These are phyloP conservation scores for Canariomyces notabilis DNA, from an alignment of 2,329 filamentous ascomycete genomes.

Conservation along the genomic window DNA sequence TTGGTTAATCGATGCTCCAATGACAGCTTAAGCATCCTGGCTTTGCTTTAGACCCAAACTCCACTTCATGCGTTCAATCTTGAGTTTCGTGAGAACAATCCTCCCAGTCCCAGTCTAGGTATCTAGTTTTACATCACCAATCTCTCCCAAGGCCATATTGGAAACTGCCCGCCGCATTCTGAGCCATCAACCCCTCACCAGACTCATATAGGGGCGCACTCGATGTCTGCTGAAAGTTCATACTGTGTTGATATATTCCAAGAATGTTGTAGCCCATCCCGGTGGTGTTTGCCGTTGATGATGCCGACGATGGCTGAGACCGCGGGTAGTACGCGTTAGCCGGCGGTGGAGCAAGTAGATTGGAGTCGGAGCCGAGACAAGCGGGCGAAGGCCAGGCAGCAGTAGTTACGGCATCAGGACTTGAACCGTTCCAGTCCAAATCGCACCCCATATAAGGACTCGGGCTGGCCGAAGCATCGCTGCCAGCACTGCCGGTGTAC, in stretches of 20 bases:
- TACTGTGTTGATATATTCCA: background rate
- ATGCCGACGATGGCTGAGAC: background rate
- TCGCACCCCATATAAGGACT: background rate
- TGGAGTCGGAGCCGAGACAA: background rate
- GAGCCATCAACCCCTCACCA: background rate
- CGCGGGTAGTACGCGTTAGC: background rate
- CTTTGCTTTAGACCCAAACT: too few relatives aligned
- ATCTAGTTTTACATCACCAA: slow-evolving; percentile 2
- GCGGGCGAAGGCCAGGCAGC: background rate
- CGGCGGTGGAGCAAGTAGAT: background rate
- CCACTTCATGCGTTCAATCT: too few relatives aligned
- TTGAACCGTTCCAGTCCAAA: background rate
- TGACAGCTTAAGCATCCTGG: too few relatives aligned
- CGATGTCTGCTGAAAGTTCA: background rate
- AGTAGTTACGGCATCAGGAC: background rate
- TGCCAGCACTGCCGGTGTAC: background rate
- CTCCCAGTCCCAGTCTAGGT: too few relatives aligned
- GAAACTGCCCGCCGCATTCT: background rate
- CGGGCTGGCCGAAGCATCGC: background rate
- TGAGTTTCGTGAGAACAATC: too few relatives aligned
- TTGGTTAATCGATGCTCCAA: too few relatives aligned
- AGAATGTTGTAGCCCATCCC: background rate
- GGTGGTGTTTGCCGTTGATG: background rate
- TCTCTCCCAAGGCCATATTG: background rate
- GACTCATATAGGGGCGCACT: background rate